Conservation (phyloP, 108 stramenopile species). For the Skeletonema marinoi region DNA sequence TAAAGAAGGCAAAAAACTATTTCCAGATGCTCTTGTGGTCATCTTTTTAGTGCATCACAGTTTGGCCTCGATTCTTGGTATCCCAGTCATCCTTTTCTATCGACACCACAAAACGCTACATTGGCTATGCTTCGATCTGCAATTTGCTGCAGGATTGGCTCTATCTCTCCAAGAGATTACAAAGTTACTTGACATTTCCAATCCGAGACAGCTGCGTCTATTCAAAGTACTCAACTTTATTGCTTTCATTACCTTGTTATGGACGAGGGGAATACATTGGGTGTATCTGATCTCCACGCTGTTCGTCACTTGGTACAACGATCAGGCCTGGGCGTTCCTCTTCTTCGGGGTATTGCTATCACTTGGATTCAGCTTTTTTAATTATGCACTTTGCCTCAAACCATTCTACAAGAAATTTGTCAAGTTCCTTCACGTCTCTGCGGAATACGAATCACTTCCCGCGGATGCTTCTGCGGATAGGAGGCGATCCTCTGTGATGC, state of each 20-base stretch:
- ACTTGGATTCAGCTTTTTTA: constrained; percentile 4
- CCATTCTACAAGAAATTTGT: constrained; percentile 33
- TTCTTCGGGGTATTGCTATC: constrained; percentile 7
- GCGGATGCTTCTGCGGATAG: constrained; percentile 1
- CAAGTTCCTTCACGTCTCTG: constrained; percentile 25
- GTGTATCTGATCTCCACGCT: constrained; percentile 1
- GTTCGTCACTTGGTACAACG: constrained; percentile 16
- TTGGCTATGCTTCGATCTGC: constrained; percentile 41
- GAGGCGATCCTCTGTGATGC: constrained; percentile 8
- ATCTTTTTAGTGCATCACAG: constrained; percentile 31
- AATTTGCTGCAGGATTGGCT: constrained; percentile 22
- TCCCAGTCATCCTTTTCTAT: constrained; percentile 30
- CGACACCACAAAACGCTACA: constrained; percentile 16
- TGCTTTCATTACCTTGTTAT: constrained; percentile 12
- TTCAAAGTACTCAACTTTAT: constrained; percentile 28
- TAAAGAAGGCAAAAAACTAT: constrained; percentile 11
- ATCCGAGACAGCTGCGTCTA: constrained; percentile 17
- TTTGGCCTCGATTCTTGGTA: constrained; percentile 20
- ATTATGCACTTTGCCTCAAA: constrained; percentile 8
- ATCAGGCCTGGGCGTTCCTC: constrained; percentile 25
- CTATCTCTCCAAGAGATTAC: constrained; percentile 15
- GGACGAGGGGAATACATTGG: constrained; percentile 35
- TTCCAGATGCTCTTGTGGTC: constrained; percentile 1
- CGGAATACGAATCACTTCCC: constrained; percentile 21
- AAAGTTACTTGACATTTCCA: constrained; percentile 25